Evolutionary conservation across 2,329 filamentous ascomycete genomes (phyloP), one percentile per base, ranked within the genome.

Genomic region (Lizonia empirigonia): DNA sequence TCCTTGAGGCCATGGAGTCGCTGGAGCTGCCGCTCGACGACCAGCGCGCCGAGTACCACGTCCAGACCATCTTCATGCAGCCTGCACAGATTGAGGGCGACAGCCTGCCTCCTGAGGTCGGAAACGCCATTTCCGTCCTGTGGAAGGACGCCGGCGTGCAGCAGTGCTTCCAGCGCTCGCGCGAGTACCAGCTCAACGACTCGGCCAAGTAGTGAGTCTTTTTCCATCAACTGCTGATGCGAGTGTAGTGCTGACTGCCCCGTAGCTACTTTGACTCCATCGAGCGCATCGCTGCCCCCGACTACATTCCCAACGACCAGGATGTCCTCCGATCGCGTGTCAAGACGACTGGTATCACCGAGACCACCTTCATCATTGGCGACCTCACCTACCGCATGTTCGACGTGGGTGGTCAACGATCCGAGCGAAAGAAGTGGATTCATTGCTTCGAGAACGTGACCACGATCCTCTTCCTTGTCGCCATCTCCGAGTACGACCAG

Each of bases 361-460:
- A 96, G 78, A 97, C 92, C 18, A 94, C 90, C 24, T 96, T 97
- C 78, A 94, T 94, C 73, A 96, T 96, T 62, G 91, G 91, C 62
- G 90, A 96, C 68, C 81, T 97, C 60, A 96, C 91, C 50, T 97
- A 96, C 80, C 86, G 91, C 63, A 96, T 97, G 92, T 96, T 96
- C 77, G 92, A 97, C 69, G 92, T 97, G 36, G 92, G 92, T 82
- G 93, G 92, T 60, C 92, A 96, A 77, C 85, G 92, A 74, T 96
- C 91, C 6, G 92, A 97, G 78, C 87, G 92, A 73, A 97, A 97
- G 88, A 97, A 97, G 85, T 97, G 92, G 92, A 97, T 97, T 66
- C 92, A 97, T 80, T 96, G 92, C 80, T 97, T 97, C 77, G 92
- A 97, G 80, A 96, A 97, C 68, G 92, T 97, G 69, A 96, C 91